Conservation (phyloP, 176 grass and related monocot genomes). For the Puccinellia tenuiflora region DNA sequence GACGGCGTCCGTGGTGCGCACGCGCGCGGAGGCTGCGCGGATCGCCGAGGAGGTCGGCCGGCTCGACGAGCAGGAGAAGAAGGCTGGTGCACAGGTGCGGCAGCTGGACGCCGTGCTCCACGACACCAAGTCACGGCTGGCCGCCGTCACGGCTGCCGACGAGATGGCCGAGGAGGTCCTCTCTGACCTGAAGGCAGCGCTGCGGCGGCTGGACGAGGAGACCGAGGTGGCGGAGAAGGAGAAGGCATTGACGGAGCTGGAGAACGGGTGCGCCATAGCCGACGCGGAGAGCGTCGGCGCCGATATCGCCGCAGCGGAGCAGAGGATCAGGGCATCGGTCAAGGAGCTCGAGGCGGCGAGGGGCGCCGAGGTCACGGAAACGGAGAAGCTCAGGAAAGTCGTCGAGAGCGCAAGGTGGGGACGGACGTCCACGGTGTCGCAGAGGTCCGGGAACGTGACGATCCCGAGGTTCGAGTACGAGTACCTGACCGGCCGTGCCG, state of each 20-base stretch:
- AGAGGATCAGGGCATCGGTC: conserved; percentile 26
- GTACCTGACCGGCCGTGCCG: conserved; percentile 43
- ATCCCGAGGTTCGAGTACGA: conserved; percentile 73
- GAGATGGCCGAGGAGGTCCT: conserved; percentile 42
- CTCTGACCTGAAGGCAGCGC: conserved; percentile 34
- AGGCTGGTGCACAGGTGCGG: conserved; percentile 39
- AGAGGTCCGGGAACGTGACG: conserved; percentile 29
- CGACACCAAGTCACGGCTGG: conserved; percentile 42
- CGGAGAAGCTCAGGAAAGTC: conserved; percentile 43
- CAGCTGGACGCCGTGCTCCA: conserved; percentile 58
- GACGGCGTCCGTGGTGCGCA: conserved; percentile 39
- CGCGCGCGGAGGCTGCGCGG: conserved; percentile 45
- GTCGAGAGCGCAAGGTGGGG: conserved; percentile 8
- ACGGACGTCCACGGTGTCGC: neutral
- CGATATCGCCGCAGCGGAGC: conserved; percentile 25
- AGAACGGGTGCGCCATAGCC: conserved; percentile 6
- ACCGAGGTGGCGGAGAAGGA: conserved; percentile 41
- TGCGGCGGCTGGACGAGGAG: conserved; percentile 54
- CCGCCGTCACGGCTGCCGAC: conserved; percentile 32
- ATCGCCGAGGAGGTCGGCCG: conserved; percentile 30
- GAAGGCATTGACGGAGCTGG: conserved; percentile 22
- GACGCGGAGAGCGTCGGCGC: conserved; percentile 26
- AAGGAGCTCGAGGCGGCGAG: conserved; percentile 54
- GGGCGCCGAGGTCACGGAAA: conserved; percentile 37
- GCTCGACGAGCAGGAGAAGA: conserved; percentile 49